These are phyloP conservation scores for Plasmodium cynomolgi DNA, from an alignment of 169 alveolate species.

Conservation along the genomic window DNA sequence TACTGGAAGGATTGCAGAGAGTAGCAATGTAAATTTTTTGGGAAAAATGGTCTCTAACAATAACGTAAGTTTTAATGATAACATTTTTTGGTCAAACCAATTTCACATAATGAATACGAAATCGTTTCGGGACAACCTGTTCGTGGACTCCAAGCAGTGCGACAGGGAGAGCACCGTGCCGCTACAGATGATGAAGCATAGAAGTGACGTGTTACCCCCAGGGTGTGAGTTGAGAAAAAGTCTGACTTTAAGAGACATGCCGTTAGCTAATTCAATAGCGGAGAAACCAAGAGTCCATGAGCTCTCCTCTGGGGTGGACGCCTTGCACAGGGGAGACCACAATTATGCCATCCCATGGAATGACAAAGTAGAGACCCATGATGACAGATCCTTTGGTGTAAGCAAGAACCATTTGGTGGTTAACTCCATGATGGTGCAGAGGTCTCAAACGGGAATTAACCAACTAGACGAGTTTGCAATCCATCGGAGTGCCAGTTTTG, in stretches of 20 bases:
- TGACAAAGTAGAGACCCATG: not conserved
- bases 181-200: not conserved
- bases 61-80: slow-evolving; percentile 65
- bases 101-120: slow-evolving; percentile 51
- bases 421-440: not conserved
- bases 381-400: not conserved
- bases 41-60: not conserved
- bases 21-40: not conserved
- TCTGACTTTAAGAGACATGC: not conserved
- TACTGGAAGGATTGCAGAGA: not conserved
- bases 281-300: not conserved
- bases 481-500: not conserved
- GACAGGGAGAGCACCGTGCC: not conserved
- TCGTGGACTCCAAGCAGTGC: not conserved
- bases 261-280: not conserved
- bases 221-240: not conserved
- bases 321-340: not conserved
- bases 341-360: not conserved
- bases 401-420: not conserved
- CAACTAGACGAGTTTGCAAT: not conserved
- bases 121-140: slow-evolving; percentile 10
- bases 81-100: not conserved
- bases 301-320: not conserved
- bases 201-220: not conserved
- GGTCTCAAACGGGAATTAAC: not conserved